Conservation (phyloP, 768 basidiomycete species). For the Lanmaoa rubissima region DNA sequence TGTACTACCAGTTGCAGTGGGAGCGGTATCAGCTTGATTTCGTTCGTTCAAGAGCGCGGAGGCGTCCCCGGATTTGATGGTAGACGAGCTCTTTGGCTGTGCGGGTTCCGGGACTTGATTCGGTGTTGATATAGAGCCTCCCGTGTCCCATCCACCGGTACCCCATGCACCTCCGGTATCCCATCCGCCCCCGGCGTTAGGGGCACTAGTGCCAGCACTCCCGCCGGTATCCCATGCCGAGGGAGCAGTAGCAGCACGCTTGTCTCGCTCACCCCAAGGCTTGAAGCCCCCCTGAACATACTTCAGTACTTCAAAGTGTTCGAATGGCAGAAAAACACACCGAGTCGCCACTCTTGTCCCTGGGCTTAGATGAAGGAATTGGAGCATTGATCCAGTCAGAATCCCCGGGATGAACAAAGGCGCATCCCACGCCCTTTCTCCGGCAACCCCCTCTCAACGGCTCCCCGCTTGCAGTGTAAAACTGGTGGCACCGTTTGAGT, state of each 20-base stretch:
- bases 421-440: slow-evolving; percentile 20
- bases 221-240: neutral
- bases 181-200: slow-evolving; percentile 5
- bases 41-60: neutral
- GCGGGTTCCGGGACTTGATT: slow-evolving; percentile 1
- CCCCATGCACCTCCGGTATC: slow-evolving; percentile 4
- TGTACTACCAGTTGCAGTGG: neutral
- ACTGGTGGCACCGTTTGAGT: slow-evolving; percentile 16
- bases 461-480: slow-evolving; percentile 31
- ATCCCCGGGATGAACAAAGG: slow-evolving; percentile 32
- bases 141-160: slow-evolving; percentile 1
- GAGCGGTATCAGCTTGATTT: neutral
- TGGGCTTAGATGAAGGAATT: slow-evolving; percentile 5
- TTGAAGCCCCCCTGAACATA: slow-evolving; percentile 8
- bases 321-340: slow-evolving; percentile 11
- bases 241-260: neutral
- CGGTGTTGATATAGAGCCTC: slow-evolving; percentile 1
- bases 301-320: neutral
- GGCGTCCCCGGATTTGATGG: neutral
- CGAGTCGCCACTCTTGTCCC: slow-evolving; percentile 15
- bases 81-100: neutral
- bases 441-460: slow-evolving; percentile 29
- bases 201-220: neutral
- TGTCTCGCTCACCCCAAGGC: slow-evolving; percentile 5
- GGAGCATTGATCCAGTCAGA: slow-evolving; percentile 23